These are phyloP conservation scores for Annulohypoxylon nitens DNA, from an alignment of 495 filamentous ascomycete genomes.

Conservation along the genomic window DNA sequence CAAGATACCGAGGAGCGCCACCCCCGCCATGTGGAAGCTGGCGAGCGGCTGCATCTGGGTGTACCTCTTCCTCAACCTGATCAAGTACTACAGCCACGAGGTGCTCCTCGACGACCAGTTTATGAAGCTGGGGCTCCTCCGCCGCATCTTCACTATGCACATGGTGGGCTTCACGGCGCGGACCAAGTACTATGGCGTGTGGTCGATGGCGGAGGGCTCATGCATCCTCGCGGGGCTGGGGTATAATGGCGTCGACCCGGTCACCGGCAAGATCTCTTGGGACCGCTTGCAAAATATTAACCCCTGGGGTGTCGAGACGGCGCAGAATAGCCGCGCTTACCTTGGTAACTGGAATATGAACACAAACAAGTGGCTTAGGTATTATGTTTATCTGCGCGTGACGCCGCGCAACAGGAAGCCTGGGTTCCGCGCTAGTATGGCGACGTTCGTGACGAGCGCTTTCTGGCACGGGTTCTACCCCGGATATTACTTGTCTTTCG, in stretches of 20 bases:
- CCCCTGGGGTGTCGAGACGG: constrained; percentile 83
- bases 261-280: constrained; percentile 87
- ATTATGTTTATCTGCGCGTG: constrained; percentile 95
- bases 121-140: constrained; percentile 74
- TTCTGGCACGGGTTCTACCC: constrained; percentile 99
- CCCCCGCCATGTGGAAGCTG: constrained; percentile 84
- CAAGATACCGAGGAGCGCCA: constrained; percentile 92
- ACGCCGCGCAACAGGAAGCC: constrained; percentile 97
- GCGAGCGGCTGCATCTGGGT: constrained; percentile 82
- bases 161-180: constrained; percentile 85
- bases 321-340: constrained; percentile 90
- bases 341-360: constrained; percentile 98
- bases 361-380: constrained; percentile 95
- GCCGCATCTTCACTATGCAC: constrained; percentile 80
- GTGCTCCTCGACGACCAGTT: constrained; percentile 72
- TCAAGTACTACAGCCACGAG: constrained; percentile 71
- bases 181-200: constrained; percentile 95
- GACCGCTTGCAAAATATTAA: constrained; percentile 89
- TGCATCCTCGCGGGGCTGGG: constrained; percentile 95
- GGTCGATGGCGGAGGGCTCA: constrained; percentile 91
- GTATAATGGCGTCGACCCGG: constrained; percentile 90
- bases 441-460: constrained; percentile 92
- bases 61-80: constrained; percentile 79
- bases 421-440: constrained; percentile 93
- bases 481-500: constrained; percentile 92